Percentiles rank a stretch among this genome's conserved stretches.
These are phyloP conservation scores for Erodium trifolium DNA, from an alignment of 441 rosid genomes.

Conservation along the genomic window DNA sequence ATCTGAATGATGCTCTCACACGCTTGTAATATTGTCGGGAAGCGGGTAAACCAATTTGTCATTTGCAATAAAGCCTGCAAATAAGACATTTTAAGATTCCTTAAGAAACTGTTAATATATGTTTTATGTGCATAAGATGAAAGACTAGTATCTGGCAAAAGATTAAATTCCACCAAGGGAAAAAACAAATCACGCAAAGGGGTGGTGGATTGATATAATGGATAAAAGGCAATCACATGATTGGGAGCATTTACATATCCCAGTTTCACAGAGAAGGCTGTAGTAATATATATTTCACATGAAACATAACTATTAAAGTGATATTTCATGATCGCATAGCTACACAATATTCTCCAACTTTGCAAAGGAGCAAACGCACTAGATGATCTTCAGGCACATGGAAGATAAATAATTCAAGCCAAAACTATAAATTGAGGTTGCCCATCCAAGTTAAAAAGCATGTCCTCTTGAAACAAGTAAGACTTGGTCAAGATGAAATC, in stretches of 20 bases:
- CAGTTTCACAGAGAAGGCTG: not conserved
- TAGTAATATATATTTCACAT: not conserved
- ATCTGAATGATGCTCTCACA: constrained; percentile 84
- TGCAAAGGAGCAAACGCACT: not conserved
- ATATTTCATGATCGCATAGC: not conserved
- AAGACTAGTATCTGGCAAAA: constrained; percentile 15
- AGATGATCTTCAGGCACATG: not conserved
- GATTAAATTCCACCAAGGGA: not conserved
- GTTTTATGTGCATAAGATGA: not conserved
- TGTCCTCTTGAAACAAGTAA: not conserved
- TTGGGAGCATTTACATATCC: not conserved
- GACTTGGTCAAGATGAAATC: not conserved
- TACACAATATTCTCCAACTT: not conserved
- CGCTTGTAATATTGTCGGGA: constrained; percentile 87
- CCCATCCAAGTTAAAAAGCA: not conserved
- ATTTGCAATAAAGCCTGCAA: constrained; percentile 81
- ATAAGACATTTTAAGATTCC: constrained; percentile 12
- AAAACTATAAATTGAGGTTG: not conserved
- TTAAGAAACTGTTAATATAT: constrained; percentile 15
- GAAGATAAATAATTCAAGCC: not conserved
- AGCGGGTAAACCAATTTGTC: constrained; percentile 75
- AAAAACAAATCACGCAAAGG: not conserved
- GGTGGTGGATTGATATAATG: not conserved
- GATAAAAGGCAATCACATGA: not conserved
- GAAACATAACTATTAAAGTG: not conserved